Conservation (phyloP, 768 basidiomycete species). For the Trametes cinnabarina region DNA sequence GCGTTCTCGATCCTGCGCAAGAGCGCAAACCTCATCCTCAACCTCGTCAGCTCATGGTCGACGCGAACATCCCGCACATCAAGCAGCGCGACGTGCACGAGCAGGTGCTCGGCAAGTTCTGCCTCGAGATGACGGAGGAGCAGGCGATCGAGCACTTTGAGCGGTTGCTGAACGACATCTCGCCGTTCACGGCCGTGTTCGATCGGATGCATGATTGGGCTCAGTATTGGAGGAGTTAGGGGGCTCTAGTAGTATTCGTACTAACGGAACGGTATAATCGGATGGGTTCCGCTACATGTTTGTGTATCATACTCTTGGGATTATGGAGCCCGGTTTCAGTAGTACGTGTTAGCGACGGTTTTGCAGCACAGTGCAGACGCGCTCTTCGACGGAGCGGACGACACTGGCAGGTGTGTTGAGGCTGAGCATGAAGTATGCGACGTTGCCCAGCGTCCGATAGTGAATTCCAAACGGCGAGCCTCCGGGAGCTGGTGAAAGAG, state of each 20-base stretch:
- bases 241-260: neutral
- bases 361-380: slow-evolving; percentile 35
- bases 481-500: slow-evolving; percentile 45
- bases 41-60: slow-evolving; percentile 94
- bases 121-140: slow-evolving; percentile 90
- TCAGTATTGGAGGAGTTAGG: slow-evolving; percentile 80
- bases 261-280: too few relatives aligned
- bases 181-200: slow-evolving; percentile 88
- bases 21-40: slow-evolving; percentile 95
- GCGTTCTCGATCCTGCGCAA: slow-evolving; percentile 95
- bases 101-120: slow-evolving; percentile 95
- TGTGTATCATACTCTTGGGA: neutral
- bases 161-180: slow-evolving; percentile 88
- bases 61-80: slow-evolving; percentile 97
- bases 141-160: slow-evolving; percentile 98
- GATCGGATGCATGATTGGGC: slow-evolving; percentile 92
- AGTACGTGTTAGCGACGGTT: neutral
- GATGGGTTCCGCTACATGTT: neutral
- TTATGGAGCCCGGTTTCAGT: neutral
- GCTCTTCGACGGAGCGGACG: slow-evolving; percentile 60
- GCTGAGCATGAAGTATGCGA: slow-evolving; percentile 91
- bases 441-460: slow-evolving; percentile 84
- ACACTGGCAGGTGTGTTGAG: slow-evolving; percentile 62
- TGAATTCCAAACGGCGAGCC: slow-evolving; percentile 69
- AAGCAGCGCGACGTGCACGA: slow-evolving; percentile 85